Evolutionary conservation across 192 early-diverging fungal species (phyloP).

Genomic region (Entrophospora sp.): DNA sequence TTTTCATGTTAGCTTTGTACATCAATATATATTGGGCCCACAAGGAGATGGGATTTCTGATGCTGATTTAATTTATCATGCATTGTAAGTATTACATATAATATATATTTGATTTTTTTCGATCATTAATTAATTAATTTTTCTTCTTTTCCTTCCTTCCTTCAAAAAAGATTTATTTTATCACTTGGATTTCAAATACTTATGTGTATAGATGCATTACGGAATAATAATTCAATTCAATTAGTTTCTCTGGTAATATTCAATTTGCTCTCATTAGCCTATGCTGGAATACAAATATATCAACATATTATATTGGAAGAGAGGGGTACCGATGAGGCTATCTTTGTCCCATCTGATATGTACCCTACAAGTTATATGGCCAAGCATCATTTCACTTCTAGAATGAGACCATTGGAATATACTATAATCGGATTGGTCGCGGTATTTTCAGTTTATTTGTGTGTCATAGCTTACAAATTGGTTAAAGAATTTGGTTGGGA

Average conservation of each 20-base stretch:
- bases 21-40: neutral
- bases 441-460: constrained; percentile 23
- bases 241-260: constrained; percentile 67
- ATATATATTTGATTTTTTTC: neutral
- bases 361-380: neutral
- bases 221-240: constrained; percentile 72
- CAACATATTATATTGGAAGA: constrained; percentile 24
- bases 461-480: constrained; percentile 24
- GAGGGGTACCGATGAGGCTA: neutral
- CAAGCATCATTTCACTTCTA: constrained; percentile 17
- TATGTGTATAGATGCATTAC: constrained; percentile 3
- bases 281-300: constrained; percentile 59
- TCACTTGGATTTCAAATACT: constrained; percentile 3
- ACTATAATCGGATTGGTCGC: constrained; percentile 36
- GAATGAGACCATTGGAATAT: constrained; percentile 37
- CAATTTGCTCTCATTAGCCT: constrained; percentile 52
- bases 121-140: neutral
- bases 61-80: constrained; percentile 20
- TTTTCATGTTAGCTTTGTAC: constrained; percentile 9
- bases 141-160: no score
- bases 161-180: constrained; percentile 20
- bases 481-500: constrained; percentile 38
- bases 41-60: constrained; percentile 12
- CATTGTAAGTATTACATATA: constrained; percentile 8
- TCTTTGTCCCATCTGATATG: neutral